Conservation (phyloP, 352 stramenopile genomes). For the Pythium brachiatum region DNA sequence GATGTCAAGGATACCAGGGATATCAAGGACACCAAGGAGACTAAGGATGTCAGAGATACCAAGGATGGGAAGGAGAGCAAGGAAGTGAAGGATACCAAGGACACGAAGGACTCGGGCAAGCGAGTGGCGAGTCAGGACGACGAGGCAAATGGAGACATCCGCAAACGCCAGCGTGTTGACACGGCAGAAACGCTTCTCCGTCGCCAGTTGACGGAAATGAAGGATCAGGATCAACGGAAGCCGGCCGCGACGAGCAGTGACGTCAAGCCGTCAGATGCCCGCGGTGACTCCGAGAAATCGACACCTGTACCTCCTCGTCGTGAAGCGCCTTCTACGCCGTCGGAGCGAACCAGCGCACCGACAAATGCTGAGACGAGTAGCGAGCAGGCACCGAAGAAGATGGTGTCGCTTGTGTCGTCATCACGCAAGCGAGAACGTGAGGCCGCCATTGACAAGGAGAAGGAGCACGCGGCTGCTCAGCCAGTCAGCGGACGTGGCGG, state of each 20-base stretch:
- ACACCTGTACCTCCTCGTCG: slow-evolving; percentile 4
- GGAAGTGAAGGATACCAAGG: background rate
- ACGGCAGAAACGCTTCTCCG: slow-evolving; percentile 61
- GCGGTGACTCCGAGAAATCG: slow-evolving; percentile 9
- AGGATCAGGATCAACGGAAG: slow-evolving; percentile 35
- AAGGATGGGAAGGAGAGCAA: background rate
- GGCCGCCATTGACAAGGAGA: background rate
- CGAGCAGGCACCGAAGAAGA: slow-evolving; percentile 45
- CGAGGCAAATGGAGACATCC: slow-evolving; percentile 25
- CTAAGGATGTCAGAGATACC: background rate
- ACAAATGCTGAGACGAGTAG: slow-evolving; percentile 20
- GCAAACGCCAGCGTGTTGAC: slow-evolving; percentile 60
- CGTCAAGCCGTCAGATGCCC: background rate
- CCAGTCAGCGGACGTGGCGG: slow-evolving; percentile 4
- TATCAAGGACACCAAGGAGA: background rate
- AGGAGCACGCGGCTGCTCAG: slow-evolving; percentile 4
- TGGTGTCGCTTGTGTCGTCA: slow-evolving; percentile 72
- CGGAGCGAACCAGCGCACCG: slow-evolving; percentile 2
- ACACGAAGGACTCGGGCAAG: slow-evolving; percentile 2
- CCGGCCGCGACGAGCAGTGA: background rate
- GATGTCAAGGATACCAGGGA: background rate
- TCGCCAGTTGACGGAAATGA: slow-evolving; percentile 73
- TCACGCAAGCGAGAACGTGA: slow-evolving; percentile 65
- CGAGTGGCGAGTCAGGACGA: slow-evolving; percentile 29
- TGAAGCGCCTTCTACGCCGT: background rate